phyloP scores from a whole-genome alignment of 1,284 basidiomycete genomes.

The Hemileia vastatrix region DNA sequence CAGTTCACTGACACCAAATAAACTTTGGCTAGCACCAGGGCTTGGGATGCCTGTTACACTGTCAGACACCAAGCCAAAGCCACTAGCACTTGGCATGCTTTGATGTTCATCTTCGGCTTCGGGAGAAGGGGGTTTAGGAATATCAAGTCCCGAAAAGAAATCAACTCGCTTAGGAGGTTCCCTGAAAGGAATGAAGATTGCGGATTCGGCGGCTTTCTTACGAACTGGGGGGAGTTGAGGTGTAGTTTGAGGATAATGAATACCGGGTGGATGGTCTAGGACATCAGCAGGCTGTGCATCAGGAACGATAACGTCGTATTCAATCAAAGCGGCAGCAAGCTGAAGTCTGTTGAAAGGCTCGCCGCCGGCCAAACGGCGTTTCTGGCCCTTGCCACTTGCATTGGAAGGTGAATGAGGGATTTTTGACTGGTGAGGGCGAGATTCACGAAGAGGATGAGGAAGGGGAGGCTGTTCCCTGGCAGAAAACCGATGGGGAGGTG shows the following conservation, averaged over 20 bases:
- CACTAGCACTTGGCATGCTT: constrained; percentile 2
- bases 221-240: not conserved
- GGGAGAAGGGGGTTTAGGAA: constrained; percentile 4
- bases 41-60: too few relatives aligned
- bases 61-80: constrained; percentile 13
- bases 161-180: constrained; percentile 7
- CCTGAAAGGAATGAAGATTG: constrained; percentile 21
- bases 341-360: constrained; percentile 21
- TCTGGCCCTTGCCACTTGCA: constrained; percentile 1
- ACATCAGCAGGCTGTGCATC: constrained; percentile 3
- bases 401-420: not conserved
- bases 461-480: too few relatives aligned
- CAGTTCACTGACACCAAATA: too few relatives aligned
- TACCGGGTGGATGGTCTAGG: constrained; percentile 6
- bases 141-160: constrained; percentile 10
- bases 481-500: too few relatives aligned
- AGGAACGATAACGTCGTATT: constrained; percentile 3
- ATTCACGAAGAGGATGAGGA: not conserved
- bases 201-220: constrained; percentile 15
- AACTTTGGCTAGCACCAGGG: too few relatives aligned
- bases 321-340: constrained; percentile 19
- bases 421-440: not conserved
- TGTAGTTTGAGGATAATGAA: not conserved
- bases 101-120: too few relatives aligned
- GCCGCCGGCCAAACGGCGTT: too few relatives aligned